A percentile compares a stretch with the other conserved stretches of the same genome.
Evolutionary conservation across 2,329 filamentous ascomycete genomes (phyloP).

Genomic region (Ophiocordyceps camponoti-rufipedis): DNA sequence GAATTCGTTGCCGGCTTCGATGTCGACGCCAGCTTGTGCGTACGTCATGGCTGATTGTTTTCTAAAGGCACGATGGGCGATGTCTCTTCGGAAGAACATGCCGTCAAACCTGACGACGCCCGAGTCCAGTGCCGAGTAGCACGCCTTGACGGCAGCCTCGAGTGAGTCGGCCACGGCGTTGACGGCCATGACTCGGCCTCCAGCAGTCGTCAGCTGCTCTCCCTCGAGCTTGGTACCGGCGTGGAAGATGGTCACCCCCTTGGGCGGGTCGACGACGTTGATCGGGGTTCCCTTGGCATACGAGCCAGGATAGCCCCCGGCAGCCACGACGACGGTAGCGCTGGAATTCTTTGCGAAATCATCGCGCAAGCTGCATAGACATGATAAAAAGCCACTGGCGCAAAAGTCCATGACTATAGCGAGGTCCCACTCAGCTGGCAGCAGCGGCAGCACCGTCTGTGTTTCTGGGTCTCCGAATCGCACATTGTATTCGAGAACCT

Average conservation of each 20-base stretch:
- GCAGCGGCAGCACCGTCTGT: constrained; percentile 64
- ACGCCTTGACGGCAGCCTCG: constrained; percentile 65
- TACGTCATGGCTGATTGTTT: constrained; percentile 53
- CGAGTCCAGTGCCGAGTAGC: constrained; percentile 65
- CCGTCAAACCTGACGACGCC: constrained; percentile 57
- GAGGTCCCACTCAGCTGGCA: constrained; percentile 64
- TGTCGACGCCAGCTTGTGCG: constrained; percentile 81
- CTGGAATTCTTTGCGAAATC: constrained; percentile 52
- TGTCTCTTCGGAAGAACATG: constrained; percentile 87
- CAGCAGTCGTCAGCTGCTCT: constrained; percentile 52
- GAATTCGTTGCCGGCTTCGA: constrained; percentile 83
- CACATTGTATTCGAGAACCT: constrained; percentile 83
- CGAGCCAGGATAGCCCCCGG: constrained; percentile 73
- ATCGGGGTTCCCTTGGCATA: constrained; percentile 64
- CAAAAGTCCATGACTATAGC: constrained; percentile 81
- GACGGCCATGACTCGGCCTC: constrained; percentile 86
- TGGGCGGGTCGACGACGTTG: constrained; percentile 24
- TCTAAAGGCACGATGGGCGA: constrained; percentile 60
- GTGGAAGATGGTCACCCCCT: constrained; percentile 63
- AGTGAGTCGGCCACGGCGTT: constrained; percentile 58
- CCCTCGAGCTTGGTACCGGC: constrained; percentile 60
- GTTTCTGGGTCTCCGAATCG: constrained; percentile 87
- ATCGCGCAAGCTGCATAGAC: constrained; percentile 47
- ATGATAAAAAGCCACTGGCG: constrained; percentile 39
- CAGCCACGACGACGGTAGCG: constrained; percentile 84